Conservation (phyloP, 23 red algal species). For the Agarophyton chilense region DNA sequence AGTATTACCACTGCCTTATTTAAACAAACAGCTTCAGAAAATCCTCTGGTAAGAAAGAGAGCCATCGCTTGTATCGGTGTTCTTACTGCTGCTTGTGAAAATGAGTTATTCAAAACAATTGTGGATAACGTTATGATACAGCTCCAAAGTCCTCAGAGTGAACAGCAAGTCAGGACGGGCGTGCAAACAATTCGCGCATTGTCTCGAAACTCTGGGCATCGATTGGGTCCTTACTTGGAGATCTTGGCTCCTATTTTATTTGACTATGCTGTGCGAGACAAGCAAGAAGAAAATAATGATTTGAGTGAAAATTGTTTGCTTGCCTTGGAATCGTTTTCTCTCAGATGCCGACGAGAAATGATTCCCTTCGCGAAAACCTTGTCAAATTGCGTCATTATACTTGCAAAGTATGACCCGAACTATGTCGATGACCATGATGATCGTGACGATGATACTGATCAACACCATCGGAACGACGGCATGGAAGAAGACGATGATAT, state of each 20-base stretch:
- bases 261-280: conserved; percentile 19
- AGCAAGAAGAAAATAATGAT: conserved; percentile 58
- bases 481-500: conserved; percentile 49
- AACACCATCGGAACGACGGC: conserved; percentile 39
- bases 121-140: conserved; percentile 22
- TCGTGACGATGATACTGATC: conserved; percentile 39
- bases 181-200: conserved; percentile 60
- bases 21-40: conserved; percentile 19
- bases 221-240: conserved; percentile 43
- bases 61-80: conserved; percentile 55
- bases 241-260: conserved; percentile 64
- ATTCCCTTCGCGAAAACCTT: conserved; percentile 37
- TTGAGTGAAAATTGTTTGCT: conserved; percentile 56
- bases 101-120: conserved; percentile 50
- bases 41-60: conserved; percentile 55
- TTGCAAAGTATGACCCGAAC: conserved; percentile 81
- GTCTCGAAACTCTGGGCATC: conserved; percentile 54
- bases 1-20: conserved; percentile 50
- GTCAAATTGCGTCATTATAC: conserved; percentile 21
- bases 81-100: conserved; percentile 26
- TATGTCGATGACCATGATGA: conserved; percentile 64
- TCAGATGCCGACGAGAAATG: conserved; percentile 60
- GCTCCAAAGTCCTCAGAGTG: background rate
- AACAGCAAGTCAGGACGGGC: conserved; percentile 22
- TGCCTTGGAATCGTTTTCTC: conserved; percentile 57